Evolutionary conservation across 1,139 yeast species (phyloP).

Genomic region (Geotrichum aggregatum): DNA sequence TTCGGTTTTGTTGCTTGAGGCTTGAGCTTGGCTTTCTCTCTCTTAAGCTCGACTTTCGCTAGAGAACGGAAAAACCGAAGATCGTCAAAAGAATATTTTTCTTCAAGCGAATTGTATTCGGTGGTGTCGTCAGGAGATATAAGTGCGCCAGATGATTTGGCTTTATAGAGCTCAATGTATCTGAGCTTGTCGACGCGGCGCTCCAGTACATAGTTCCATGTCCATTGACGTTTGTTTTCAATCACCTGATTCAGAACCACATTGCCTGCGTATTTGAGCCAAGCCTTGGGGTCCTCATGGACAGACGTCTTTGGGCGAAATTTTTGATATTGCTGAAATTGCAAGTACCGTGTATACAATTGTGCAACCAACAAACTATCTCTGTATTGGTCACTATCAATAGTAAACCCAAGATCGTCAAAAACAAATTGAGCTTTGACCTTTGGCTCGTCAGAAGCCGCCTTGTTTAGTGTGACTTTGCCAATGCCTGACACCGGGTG

Average conservation of each 20-base stretch:
- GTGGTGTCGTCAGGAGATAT: slow-evolving; percentile 40
- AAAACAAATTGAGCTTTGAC: slow-evolving; percentile 70
- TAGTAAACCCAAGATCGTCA: slow-evolving; percentile 81
- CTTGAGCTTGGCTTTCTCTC: slow-evolving; percentile 43
- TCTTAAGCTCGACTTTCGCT: slow-evolving; percentile 61
- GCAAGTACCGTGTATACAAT: slow-evolving; percentile 69
- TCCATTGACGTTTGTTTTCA: slow-evolving; percentile 74
- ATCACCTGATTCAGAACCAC: slow-evolving; percentile 75
- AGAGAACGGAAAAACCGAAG: slow-evolving; percentile 79
- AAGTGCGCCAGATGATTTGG: slow-evolving; percentile 30
- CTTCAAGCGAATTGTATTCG: slow-evolving; percentile 53
- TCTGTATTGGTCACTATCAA: slow-evolving; percentile 79
- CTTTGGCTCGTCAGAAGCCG: slow-evolving; percentile 59
- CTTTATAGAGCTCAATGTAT: slow-evolving; percentile 69
- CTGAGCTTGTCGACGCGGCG: slow-evolving; percentile 67
- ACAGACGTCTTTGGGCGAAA: slow-evolving; percentile 61
- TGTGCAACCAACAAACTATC: slow-evolving; percentile 80
- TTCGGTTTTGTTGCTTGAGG: slow-evolving; percentile 22
- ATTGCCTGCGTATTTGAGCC: slow-evolving; percentile 77
- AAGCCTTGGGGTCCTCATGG: slow-evolving; percentile 64
- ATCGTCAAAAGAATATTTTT: slow-evolving; percentile 64
- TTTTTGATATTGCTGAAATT: slow-evolving; percentile 68
- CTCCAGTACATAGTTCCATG: slow-evolving; percentile 74
- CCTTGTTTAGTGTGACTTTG: slow-evolving; percentile 75
- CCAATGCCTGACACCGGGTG: slow-evolving; percentile 90